Conservation (phyloP, 1,139 yeast species). For the Pichia sp. region DNA sequence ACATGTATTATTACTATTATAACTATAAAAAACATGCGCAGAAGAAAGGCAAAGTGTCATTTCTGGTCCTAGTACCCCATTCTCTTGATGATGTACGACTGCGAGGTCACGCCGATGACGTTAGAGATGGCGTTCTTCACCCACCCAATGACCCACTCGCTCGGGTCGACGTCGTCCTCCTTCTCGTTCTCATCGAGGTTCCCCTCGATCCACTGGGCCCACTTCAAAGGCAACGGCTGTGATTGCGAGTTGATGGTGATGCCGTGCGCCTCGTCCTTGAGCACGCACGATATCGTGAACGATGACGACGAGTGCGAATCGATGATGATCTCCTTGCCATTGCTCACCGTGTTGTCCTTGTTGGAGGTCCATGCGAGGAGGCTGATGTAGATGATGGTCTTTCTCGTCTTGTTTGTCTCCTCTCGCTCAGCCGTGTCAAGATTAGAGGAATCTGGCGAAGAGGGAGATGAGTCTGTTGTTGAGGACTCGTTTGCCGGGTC, state of each 20-base stretch:
- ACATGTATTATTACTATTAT: not conserved
- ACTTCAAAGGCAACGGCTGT: constrained; percentile 82
- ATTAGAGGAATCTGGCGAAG: not conserved
- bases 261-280: constrained; percentile 75
- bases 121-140: constrained; percentile 75
- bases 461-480: not conserved
- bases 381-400: constrained; percentile 70
- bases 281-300: constrained; percentile 65
- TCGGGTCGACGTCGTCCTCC: constrained; percentile 57
- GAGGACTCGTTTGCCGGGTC: constrained; percentile 17
- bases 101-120: constrained; percentile 82
- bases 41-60: not conserved
- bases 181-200: constrained; percentile 28
- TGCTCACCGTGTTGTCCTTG: constrained; percentile 23
- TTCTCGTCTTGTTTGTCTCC: constrained; percentile 15
- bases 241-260: constrained; percentile 72
- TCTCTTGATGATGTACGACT: constrained; percentile 82
- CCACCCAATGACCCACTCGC: constrained; percentile 97
- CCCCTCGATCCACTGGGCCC: constrained; percentile 84
- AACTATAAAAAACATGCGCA: not conserved
- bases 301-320: constrained; percentile 39
- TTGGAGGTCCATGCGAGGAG: constrained; percentile 60
- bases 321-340: constrained; percentile 37
- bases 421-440: constrained; percentile 19
- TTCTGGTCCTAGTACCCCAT: constrained; percentile 60